Evolutionary conservation across 1,284 basidiomycete species (phyloP), one percentile per base, ranked within the genome.

Genomic region (Vanrija sp.): DNA sequence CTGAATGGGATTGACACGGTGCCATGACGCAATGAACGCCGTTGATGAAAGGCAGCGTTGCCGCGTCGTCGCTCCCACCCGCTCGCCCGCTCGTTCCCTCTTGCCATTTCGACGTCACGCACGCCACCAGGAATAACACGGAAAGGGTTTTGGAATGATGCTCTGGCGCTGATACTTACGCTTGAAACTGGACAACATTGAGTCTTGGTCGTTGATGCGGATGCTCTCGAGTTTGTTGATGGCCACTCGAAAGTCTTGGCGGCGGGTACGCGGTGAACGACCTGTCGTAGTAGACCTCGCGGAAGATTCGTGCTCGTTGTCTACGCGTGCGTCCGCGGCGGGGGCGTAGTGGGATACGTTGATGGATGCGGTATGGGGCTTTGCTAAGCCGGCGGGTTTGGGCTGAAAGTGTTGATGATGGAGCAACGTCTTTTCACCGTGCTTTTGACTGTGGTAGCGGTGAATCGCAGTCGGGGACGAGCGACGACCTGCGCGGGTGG

Each of bases 101-200:
- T 18, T 15, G 43, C 10, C 25, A 10, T 15, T 21, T 21, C 43
- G 43, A 25, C 19, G 43, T 16, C 43, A 16, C 19, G 25, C 25
- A 43, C 43, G 25, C 43, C 43, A 25, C 25, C 43, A 46, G 23
- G 29, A 46, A 23, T 15, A 10, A 28, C 7, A 23, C 2, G 25
- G 25, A 12, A 19, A 19, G 47, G 15, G 18, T 29, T 49, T 38
- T 49, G 3, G 28, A 29, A 38, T n/a, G n/a, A 49, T 38, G 29
- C 29, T 15, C n/a, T 38, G 28, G 34, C 34, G 21, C 14, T 34
- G 49, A 42, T 15, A 72, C 73, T 67, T 66, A 74, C 73, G 73
- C 62, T 74, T 74, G 54, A 74, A 74, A 51, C 68, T 70, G 29
- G 70, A 72, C 55, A 74, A 60, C 73, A 74, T 74, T 34, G 34